Evolutionary conservation across 192 early-diverging fungal genomes (phyloP), one percentile per base, ranked within the genome.

Genomic region (Coemansia sp.): DNA sequence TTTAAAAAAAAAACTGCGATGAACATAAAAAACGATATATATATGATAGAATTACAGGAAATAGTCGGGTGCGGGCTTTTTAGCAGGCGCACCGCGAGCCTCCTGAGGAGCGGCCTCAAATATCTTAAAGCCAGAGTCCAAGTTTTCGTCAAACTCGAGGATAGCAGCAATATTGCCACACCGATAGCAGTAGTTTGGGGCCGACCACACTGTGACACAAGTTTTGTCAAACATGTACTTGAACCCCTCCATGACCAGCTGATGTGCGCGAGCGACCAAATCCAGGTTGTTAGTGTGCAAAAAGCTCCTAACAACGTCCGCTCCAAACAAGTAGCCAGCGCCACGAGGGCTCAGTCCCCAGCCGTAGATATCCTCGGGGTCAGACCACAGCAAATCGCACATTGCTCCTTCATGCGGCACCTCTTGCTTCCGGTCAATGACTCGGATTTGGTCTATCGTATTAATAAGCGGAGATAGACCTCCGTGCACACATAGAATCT

Each of bases 171-270:
- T 95, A 75, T 99, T 99, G 5, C 97, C 97, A 75, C 98, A 98
- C 88, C 96, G 87, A 72, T 99, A 99, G 77, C 97, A 99, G 80
- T 99, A 99, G 87, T 99, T 99, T 69, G 98, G 98, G 11, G 98
- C 98, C 8, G 92, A 94, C 98, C 98, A 99, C 0, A 99, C 97
- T 5, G 97, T 99, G 27, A 98, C 97, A 55, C 96, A 93, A 0
- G 90, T 94, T 33, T 94, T 90, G 52, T 98, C 93, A 79, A 99
- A 99, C 95, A 98, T 97, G 27, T 90, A 78, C 83, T 98, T 98
- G 76, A 94, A 99, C 3, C 93, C 97, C 83, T 98, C 97, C 95
- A 96, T 96, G 24, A 98, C 95, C 74, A 98, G 85, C 83, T 97
- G 95, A 88, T 97, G 97, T 10, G 97, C 97, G 16, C 97, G 91